These are phyloP conservation scores for Boletus coccyginus DNA, from an alignment of 768 basidiomycete species.

Conservation along the genomic window DNA sequence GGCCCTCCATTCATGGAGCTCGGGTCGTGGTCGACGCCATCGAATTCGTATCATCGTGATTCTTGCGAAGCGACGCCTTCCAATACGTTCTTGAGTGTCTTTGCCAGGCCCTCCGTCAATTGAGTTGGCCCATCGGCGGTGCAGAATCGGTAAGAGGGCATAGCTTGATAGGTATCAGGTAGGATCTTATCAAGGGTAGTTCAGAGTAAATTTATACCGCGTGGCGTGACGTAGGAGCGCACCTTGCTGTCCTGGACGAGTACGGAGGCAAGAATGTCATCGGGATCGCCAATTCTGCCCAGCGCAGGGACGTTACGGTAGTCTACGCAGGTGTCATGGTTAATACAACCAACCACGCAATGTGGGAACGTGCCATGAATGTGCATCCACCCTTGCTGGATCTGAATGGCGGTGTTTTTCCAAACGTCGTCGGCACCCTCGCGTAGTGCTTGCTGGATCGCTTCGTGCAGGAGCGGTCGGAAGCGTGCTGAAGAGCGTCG, in stretches of 20 bases:
- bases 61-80: constrained; percentile 34
- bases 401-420: constrained; percentile 60
- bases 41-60: constrained; percentile 6
- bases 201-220: background rate
- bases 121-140: constrained; percentile 69
- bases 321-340: constrained; percentile 40
- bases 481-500: constrained; percentile 49
- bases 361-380: constrained; percentile 49
- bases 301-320: constrained; percentile 71
- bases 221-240: constrained; percentile 3
- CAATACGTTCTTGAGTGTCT: constrained; percentile 43
- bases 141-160: constrained; percentile 82
- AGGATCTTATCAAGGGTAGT: constrained; percentile 45
- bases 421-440: constrained; percentile 66
- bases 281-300: constrained; percentile 76
- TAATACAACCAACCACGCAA: background rate
- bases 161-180: constrained; percentile 73
- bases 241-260: constrained; percentile 70
- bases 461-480: constrained; percentile 55
- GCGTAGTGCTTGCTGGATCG: constrained; percentile 50
- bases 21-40: too few relatives aligned
- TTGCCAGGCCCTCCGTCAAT: constrained; percentile 64
- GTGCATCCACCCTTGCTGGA: constrained; percentile 84
- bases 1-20: background rate
- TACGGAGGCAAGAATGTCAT: constrained; percentile 80